Evolutionary conservation across 78 protist genomes (phyloP), one percentile per base, ranked within the genome.

Genomic region (Creolimax fragrantissima): DNA sequence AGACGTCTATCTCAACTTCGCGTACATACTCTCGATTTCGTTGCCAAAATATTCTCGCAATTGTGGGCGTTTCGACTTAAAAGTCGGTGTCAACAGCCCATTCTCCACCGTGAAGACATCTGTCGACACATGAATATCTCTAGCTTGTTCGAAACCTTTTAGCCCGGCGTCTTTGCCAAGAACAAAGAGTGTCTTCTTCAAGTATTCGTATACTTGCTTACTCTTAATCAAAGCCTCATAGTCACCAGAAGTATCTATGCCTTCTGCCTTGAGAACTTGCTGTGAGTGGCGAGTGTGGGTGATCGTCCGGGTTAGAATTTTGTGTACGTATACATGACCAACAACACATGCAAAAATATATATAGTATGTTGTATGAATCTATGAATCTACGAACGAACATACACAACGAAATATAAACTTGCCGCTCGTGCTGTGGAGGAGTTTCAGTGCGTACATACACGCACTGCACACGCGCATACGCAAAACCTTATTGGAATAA

Each of bases 31-130:
- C 1, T 0, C 24, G 74, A 58, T 58, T 58, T 58, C 74, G 11
- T 58, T 24, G 0, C 39, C 11, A 58, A 58, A 58, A 58, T 58
- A 58, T 17, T 58, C 74, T 17, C 74, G 74, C 74, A 58, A 58
- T 58, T 58, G 74, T 58, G 96, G 96, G 17, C 98, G 84, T 74
- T 85, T 45, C 74, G 94, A 92, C 96, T 96, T 96, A 94, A 93
- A 93, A 35, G 98, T 94, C 45, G 97, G 97, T 3, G 98, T 95
- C 24, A 96, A 58, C 3, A 95, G 7, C 81, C 44, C 88, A 89
- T 96, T 92, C 58, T 96, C 97, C 44, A 91, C 94, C 11, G 93
- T 43, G 93, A 93, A 97, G 17, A 91, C 81, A 7, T 88, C 93
- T 37, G 3, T 43, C 89, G 92, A 93, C 2, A 97, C 84, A 88